A percentile compares a stretch with the other conserved stretches of the same genome.
Conservation (phyloP, 2,329 filamentous ascomycete species). For the Blumeriella jaapii region DNA sequence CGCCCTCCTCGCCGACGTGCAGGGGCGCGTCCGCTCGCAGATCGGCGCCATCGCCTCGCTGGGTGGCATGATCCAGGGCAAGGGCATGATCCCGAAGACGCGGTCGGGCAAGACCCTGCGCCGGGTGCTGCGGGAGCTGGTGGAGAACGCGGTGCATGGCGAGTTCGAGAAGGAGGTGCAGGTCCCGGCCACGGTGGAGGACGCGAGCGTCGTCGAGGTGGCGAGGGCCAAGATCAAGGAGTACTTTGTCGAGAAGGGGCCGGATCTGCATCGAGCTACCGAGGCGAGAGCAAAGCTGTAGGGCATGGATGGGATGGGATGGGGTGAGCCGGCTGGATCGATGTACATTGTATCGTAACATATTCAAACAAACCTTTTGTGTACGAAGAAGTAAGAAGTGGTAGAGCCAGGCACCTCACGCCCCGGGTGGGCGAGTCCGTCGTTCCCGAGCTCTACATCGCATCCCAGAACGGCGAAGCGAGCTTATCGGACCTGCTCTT, state of each 20-base stretch:
- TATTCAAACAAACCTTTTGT: too few species aligned
- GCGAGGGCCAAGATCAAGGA: slow-evolving; percentile 59
- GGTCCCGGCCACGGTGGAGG: slow-evolving; percentile 79
- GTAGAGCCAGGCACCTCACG: too few species aligned
- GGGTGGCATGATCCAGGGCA: slow-evolving; percentile 75
- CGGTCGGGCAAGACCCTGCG: slow-evolving; percentile 84
- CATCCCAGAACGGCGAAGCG: too few species aligned
- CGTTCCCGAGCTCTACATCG: too few species aligned
- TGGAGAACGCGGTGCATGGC: slow-evolving; percentile 69
- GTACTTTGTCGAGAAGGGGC: slow-evolving; percentile 51
- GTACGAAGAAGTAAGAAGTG: too few species aligned
- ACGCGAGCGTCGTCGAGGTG: slow-evolving; percentile 60
- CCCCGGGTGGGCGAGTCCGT: too few species aligned
- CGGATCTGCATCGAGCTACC: slow-evolving; percentile 19
- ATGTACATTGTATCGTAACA: too few species aligned
- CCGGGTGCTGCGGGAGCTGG: slow-evolving; percentile 67
- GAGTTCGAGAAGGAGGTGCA: slow-evolving; percentile 61
- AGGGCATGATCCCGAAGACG: slow-evolving; percentile 84
- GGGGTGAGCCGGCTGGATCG: too few species aligned
- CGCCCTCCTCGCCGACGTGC: slow-evolving; percentile 48
- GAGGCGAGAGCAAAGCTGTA: slow-evolving; percentile 38
- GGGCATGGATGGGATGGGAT: not conserved
- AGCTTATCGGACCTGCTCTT: too few species aligned
- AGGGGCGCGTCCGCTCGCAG: slow-evolving; percentile 60
- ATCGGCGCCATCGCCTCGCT: slow-evolving; percentile 82